phyloP scores from a whole-genome alignment of 208 protist species.

The Tritrichomonas foetus region DNA sequence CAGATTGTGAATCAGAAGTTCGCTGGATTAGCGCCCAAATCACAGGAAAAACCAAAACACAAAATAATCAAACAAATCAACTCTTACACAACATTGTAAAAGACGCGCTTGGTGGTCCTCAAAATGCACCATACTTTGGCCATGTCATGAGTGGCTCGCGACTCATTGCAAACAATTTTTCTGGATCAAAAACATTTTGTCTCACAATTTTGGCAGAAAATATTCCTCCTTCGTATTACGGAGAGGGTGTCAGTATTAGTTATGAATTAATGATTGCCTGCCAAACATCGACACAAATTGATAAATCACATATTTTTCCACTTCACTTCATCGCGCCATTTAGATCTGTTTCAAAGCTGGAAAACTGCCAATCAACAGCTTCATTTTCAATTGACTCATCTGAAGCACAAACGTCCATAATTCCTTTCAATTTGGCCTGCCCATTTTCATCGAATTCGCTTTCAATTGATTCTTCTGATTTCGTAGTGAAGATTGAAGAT shows the following conservation, averaged over 20 bases:
- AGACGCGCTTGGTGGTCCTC: background rate
- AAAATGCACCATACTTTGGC: conserved; percentile 10
- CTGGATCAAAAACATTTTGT: background rate
- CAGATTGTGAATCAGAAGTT: background rate
- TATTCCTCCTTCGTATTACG: conserved; percentile 26
- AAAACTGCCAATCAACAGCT: background rate
- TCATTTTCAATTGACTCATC: background rate
- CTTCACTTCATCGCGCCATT: background rate
- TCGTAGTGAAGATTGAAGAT: background rate
- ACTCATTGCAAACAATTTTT: background rate
- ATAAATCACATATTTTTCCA: background rate
- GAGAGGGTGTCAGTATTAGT: background rate
- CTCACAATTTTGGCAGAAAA: background rate
- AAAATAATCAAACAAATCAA: background rate
- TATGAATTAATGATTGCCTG: background rate
- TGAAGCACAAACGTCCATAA: background rate
- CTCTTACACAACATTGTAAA: background rate
- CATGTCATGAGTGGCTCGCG: conserved; percentile 32
- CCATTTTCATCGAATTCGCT: background rate
- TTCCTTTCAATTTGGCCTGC: background rate
- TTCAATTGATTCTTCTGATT: background rate
- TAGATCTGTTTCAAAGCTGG: background rate
- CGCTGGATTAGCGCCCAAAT: conserved; percentile 16
- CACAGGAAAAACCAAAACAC: background rate
- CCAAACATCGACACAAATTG: background rate